phyloP scores from a whole-genome alignment of 306 rosid species.

The Gillenia trifoliata region DNA sequence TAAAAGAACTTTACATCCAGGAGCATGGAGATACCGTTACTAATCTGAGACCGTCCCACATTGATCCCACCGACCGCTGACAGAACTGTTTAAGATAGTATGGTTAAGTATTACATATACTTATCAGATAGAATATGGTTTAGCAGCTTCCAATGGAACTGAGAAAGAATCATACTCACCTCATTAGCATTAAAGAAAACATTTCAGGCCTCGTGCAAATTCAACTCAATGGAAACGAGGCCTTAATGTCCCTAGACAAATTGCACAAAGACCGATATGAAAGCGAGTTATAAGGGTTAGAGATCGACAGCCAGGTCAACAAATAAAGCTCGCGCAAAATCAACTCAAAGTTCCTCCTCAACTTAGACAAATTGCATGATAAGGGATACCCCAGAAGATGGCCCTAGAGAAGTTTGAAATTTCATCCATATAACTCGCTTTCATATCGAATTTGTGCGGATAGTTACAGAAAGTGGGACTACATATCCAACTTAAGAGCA shows the following conservation, averaged over 20 bases:
- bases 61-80: constrained; percentile 96
- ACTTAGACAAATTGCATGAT: not conserved
- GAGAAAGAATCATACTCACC: not conserved
- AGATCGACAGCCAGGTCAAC: no score
- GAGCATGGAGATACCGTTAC: constrained; percentile 48
- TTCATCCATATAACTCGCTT: not conserved
- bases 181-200: not conserved
- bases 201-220: not conserved
- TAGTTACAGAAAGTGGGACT: not conserved
- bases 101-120: not conserved
- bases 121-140: not conserved
- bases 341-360: not conserved
- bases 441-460: not conserved
- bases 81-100: constrained; percentile 47
- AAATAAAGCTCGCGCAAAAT: not conserved
- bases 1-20: constrained; percentile 13
- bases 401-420: not conserved
- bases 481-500: not conserved
- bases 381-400: not conserved
- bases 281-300: no score
- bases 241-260: no score
- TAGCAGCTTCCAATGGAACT: constrained; percentile 15
- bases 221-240: no score
- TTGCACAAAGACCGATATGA: no score
- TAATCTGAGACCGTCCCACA: constrained; percentile 39